Percentiles rank a stretch among this genome's conserved stretches.
These are phyloP conservation scores for Vitis hybrid DNA, from an alignment of 177 flowering plant species.

Conservation along the genomic window DNA sequence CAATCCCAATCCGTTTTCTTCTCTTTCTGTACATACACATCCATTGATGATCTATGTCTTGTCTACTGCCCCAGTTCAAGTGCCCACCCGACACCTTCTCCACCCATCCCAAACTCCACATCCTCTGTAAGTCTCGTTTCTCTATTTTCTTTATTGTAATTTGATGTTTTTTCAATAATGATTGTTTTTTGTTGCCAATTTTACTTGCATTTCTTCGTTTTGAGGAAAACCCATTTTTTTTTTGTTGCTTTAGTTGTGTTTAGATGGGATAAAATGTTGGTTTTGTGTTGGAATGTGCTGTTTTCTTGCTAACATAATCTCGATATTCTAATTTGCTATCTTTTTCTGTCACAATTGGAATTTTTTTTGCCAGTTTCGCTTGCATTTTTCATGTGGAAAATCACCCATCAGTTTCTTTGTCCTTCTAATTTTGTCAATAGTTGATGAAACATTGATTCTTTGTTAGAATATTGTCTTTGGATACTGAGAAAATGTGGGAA, in stretches of 20 bases:
- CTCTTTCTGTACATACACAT: not conserved
- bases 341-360: no score
- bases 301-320: no score
- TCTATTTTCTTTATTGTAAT: not conserved
- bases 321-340: no score
- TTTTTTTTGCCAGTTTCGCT: no score
- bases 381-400: no score
- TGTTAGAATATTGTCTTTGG: no score
- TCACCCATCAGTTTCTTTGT: no score
- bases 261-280: not conserved
- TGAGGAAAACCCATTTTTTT: not conserved
- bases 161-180: not conserved
- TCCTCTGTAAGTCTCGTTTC: constrained; percentile 31
- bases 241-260: not conserved
- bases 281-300: no score
- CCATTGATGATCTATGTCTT: constrained; percentile 44
- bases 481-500: no score
- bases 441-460: no score
- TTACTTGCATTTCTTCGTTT: not conserved
- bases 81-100: constrained; percentile 60
- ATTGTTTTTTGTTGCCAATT: not conserved
- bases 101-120: constrained; percentile 38
- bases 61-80: constrained; percentile 73
- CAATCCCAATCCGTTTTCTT: no score
- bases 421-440: no score